Conservation (phyloP, 768 basidiomycete genomes). For the Hysterangium stoloniferum region DNA sequence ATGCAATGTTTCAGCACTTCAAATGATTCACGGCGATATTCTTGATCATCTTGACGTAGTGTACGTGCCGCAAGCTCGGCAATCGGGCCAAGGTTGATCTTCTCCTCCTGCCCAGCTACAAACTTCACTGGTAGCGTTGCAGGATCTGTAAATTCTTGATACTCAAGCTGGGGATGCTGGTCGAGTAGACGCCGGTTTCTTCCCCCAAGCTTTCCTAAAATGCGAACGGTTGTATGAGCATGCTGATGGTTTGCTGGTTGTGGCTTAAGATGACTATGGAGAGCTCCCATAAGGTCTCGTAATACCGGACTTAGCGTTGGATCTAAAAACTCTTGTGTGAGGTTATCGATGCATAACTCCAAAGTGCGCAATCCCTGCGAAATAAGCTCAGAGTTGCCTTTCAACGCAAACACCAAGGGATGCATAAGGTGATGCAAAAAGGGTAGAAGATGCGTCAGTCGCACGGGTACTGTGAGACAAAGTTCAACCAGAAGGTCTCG, state of each 20-base stretch:
- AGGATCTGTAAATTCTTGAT: conserved; percentile 59
- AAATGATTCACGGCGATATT: conserved; percentile 32
- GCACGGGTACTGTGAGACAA: conserved; percentile 91
- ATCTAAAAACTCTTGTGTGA: conserved; percentile 95
- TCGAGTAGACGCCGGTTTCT: conserved; percentile 82
- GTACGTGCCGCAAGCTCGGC: conserved; percentile 57
- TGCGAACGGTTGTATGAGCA: conserved; percentile 91
- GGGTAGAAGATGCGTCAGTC: conserved; percentile 91
- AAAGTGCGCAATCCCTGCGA: conserved; percentile 93
- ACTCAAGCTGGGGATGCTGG: conserved; percentile 70
- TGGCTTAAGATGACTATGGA: conserved; percentile 87
- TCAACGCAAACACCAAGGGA: conserved; percentile 84
- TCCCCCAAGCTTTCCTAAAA: conserved; percentile 93
- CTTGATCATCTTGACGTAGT: conserved; percentile 38
- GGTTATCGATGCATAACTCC: conserved; percentile 98
- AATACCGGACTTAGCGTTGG: conserved; percentile 90
- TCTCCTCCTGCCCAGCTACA: conserved; percentile 49
- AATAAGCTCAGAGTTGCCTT: conserved; percentile 81
- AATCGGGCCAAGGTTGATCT: conserved; percentile 59
- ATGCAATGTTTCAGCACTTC: conserved; percentile 56
- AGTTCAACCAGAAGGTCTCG: conserved; percentile 95
- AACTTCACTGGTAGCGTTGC: conserved; percentile 71
- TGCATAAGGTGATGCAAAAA: conserved; percentile 95
- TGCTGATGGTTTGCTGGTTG: conserved; percentile 83
- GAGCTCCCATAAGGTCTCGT: conserved; percentile 88